phyloP scores from a whole-genome alignment of 164 flowering plant species.

The Nelumbo lutea region DNA sequence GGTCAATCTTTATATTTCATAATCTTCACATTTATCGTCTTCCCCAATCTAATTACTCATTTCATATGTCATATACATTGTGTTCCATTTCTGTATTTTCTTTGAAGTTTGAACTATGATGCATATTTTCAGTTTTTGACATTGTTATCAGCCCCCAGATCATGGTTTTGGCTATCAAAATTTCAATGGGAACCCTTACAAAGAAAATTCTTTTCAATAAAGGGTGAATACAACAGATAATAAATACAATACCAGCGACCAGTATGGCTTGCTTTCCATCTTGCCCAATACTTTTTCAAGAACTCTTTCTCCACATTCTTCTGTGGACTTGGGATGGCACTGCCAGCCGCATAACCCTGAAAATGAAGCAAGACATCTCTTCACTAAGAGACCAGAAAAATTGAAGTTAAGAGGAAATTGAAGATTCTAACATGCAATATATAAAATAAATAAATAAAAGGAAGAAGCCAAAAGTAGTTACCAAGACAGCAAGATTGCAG shows the following conservation, averaged over 20 bases:
- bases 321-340: conserved; percentile 82
- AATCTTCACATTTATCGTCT: no score
- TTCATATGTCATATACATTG: no score
- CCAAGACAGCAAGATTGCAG: neutral
- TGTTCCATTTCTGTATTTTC: no score
- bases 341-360: conserved; percentile 99
- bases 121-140: no score
- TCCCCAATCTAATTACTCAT: no score
- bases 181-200: no score
- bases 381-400: neutral
- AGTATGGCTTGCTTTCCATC: conserved; percentile 82
- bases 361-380: conserved; percentile 6
- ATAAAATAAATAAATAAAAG: neutral
- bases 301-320: conserved; percentile 92
- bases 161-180: no score
- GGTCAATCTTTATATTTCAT: no score
- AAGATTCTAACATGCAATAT: conserved; percentile 1
- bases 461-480: neutral
- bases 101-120: no score
- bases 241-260: conserved; percentile 69
- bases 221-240: neutral
- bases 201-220: no score
- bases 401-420: neutral
- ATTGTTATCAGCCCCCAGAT: no score
- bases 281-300: conserved; percentile 91